These are phyloP conservation scores for Sordariomycetes sp. DNA, from an alignment of 2,329 filamentous ascomycete genomes.

Conservation along the genomic window DNA sequence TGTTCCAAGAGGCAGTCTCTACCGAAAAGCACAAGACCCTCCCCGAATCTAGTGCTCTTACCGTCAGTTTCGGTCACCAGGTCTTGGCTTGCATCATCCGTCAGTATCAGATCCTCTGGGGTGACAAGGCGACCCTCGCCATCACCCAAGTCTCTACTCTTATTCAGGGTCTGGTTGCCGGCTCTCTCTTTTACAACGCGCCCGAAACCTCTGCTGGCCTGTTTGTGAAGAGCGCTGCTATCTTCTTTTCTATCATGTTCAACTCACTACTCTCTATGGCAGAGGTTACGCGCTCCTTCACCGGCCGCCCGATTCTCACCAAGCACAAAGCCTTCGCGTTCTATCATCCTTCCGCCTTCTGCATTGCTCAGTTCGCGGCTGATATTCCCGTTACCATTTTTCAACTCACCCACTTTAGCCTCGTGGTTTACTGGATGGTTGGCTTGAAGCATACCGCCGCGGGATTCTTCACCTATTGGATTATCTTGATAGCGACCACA, in stretches of 20 bases:
- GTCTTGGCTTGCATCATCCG: not conserved
- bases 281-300: constrained; percentile 12
- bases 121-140: not conserved
- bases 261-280: constrained; percentile 14
- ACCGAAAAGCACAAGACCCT: not conserved
- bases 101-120: not conserved
- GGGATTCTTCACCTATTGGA: constrained; percentile 50
- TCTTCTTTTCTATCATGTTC: constrained; percentile 19
- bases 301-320: constrained; percentile 13
- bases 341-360: constrained; percentile 20
- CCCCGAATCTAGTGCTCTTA: not conserved
- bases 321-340: constrained; percentile 14
- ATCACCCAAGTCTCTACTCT: not conserved
- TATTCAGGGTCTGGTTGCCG: constrained; percentile 37
- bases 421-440: constrained; percentile 53
- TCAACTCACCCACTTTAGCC: constrained; percentile 42
- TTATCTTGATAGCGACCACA: constrained; percentile 24
- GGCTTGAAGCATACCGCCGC: constrained; percentile 35
- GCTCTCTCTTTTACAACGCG: constrained; percentile 53
- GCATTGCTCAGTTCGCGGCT: not conserved
- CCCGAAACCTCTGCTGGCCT: constrained; percentile 38
- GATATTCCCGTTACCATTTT: constrained; percentile 38
- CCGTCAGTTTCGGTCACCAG: not conserved
- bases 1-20: not conserved
- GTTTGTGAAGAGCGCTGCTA: constrained; percentile 21